Base-by-base conservation (phyloP, 441 rosid species). In the Monsonia emarginata region DNA sequence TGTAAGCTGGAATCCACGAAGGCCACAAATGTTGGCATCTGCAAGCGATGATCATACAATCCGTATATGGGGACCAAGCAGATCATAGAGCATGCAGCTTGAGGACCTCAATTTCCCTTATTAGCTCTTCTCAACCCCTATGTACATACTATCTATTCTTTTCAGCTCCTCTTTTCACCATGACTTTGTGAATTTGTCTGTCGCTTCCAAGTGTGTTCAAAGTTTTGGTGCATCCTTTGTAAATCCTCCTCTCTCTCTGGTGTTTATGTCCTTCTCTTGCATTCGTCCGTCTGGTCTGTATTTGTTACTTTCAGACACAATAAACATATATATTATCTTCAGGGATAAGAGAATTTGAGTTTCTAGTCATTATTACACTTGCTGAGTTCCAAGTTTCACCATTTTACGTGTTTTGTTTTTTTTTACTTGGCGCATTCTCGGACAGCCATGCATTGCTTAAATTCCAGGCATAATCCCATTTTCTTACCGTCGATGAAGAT, bases 21-120 rank as follows among this genome's bases (percentile, higher is more conserved):
- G 81, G 76, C 92, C 79, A 75, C 82, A 69, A 74, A 88, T 92
- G 85, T 74, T 92, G 78, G 98, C 95, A 32, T 92, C 98, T 13
- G 96, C 96, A 0, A 92, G 98, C 42, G 94, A 92, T 68, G 97
- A 92, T 77, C 84, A 82, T 22, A 85, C 92, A 16, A 83, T 92
- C 69, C 95, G 92, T 56, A 86, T 88, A 73, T 90, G 97, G 94
- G 95, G 84, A 64, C 82, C 98, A 4, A 70, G 76, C 0, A 70
- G 64, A 64, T 72, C 76, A 69, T 74, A 70, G 63, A 76, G 65
- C 13, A 60, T 38, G 0, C 61, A 66, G 48, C 63, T 25, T 28
- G 52, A 42, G 31, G 64, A 65, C 63, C 74, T 56, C 11, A 8
- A 48, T 61, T 65, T 75, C 76, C 25, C 26, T 67, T 30, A 36